These are phyloP conservation scores for Taxillus chinensis DNA, from an alignment of 164 flowering plant genomes.

Conservation along the genomic window DNA sequence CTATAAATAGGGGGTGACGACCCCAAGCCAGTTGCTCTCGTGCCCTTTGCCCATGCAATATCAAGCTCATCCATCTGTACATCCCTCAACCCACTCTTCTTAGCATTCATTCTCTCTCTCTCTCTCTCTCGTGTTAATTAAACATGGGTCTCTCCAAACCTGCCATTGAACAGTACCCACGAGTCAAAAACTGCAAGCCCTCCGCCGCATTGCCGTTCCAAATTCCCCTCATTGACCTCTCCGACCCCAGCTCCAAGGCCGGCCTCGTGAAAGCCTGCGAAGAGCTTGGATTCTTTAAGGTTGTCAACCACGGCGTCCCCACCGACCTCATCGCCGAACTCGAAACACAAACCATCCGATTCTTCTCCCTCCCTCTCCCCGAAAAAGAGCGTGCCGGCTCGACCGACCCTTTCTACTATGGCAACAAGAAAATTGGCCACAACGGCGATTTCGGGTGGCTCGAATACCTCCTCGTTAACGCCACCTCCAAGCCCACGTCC, in stretches of 20 bases:
- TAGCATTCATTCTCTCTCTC: neutral
- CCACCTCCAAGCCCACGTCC: conserved; percentile 9
- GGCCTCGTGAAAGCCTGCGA: conserved; percentile 30
- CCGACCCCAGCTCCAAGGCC: conserved; percentile 17
- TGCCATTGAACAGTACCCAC: conserved; percentile 11
- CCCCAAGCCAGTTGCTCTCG: no score
- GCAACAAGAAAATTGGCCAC: conserved; percentile 25
- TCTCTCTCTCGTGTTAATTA: neutral
- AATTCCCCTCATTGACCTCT: conserved; percentile 24
- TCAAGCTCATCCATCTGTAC: no score
- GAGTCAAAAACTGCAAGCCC: conserved; percentile 6
- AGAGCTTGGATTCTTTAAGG: conserved; percentile 34
- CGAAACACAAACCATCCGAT: conserved; percentile 22
- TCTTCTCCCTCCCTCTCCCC: conserved; percentile 23
- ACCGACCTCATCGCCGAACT: conserved; percentile 18
- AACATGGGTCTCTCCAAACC: conserved; percentile 12
- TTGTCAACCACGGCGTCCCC: conserved; percentile 34
- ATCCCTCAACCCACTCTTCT: neutral
- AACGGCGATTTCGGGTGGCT: conserved; percentile 37
- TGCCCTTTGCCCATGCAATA: no score
- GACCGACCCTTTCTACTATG: conserved; percentile 26
- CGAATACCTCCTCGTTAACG: conserved; percentile 23
- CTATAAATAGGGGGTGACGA: no score
- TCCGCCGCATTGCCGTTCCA: conserved; percentile 7
- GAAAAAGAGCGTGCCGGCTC: conserved; percentile 25